A percentile compares a stretch with the other conserved stretches of the same genome.
Conservation (phyloP, 2,329 filamentous ascomycete species). For the Endothia cerciana region DNA sequence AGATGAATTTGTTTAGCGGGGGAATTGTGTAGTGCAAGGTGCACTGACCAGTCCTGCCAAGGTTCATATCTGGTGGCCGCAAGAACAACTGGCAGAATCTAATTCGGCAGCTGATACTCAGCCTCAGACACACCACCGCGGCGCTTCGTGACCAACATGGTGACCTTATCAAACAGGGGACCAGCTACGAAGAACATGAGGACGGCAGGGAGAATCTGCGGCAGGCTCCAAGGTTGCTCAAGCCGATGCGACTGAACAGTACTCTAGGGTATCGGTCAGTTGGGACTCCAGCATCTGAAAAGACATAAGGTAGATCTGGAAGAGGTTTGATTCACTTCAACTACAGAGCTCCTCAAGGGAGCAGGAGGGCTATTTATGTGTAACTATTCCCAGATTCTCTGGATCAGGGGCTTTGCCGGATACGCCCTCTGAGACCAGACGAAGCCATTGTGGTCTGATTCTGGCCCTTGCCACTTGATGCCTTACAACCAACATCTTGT, state of each 20-base stretch:
- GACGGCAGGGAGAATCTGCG: constrained; percentile 9
- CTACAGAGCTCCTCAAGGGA: no score
- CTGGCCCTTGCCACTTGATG: no score
- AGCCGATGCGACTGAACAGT: constrained; percentile 4
- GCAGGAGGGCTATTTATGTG: no score
- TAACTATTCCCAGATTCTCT: no score
- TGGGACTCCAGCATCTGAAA: background rate
- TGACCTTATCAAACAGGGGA: constrained; percentile 8
- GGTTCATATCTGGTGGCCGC: constrained; percentile 4
- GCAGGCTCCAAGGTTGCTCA: constrained; percentile 16
- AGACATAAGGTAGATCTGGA: constrained; percentile 37
- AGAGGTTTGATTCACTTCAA: constrained; percentile 38
- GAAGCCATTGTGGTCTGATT: no score
- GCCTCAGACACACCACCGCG: constrained; percentile 10
- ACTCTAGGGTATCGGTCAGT: background rate
- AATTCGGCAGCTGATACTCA: constrained; percentile 14
- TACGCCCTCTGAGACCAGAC: no score
- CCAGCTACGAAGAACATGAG: constrained; percentile 14
- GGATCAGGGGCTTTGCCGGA: no score
- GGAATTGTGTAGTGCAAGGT: constrained; percentile 9
- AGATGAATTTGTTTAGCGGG: constrained; percentile 1
- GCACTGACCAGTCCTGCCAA: constrained; percentile 6
- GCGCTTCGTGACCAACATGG: constrained; percentile 20
- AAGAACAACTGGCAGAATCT: constrained; percentile 4
- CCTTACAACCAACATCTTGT: no score